A percentile compares a stretch with the other conserved stretches of the same genome.
Evolutionary conservation across 805 yeast genomes (phyloP).

Genomic region (Starmerella kuoi): DNA sequence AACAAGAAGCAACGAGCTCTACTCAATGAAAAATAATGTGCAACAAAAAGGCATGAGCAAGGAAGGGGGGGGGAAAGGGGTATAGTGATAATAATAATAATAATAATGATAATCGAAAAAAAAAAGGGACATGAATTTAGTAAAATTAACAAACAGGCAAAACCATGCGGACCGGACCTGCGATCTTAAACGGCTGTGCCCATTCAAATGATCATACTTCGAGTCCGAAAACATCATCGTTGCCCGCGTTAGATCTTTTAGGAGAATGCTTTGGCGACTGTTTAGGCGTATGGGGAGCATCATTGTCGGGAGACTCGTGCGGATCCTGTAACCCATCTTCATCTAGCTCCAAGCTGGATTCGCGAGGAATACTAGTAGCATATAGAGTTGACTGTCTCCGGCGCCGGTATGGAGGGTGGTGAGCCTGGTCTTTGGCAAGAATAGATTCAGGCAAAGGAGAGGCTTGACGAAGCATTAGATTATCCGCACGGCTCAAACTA

Average conservation of each 20-base stretch:
- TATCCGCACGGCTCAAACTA: constrained; percentile 1
- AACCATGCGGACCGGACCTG: too few relatives aligned
- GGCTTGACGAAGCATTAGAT: constrained; percentile 13
- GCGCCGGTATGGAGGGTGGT: constrained; percentile 14
- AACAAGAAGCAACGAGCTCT: too few relatives aligned
- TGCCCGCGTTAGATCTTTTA: constrained; percentile 4
- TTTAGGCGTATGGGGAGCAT: constrained; percentile 13
- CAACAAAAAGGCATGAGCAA: too few relatives aligned
- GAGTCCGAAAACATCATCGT: constrained; percentile 31
- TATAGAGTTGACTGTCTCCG: constrained; percentile 9
- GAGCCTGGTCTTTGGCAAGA: constrained; percentile 17
- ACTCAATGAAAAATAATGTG: too few relatives aligned
- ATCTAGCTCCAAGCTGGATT: constrained; percentile 7
- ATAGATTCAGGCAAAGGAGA: constrained; percentile 23
- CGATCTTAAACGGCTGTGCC: too few relatives aligned
- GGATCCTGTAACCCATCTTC: constrained; percentile 24
- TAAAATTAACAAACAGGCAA: too few relatives aligned
- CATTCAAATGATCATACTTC: constrained; percentile 25
- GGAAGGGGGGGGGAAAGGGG: too few relatives aligned
- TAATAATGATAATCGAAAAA: too few relatives aligned
- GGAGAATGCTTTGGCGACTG: constrained; percentile 9
- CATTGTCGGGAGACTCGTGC: constrained; percentile 18
- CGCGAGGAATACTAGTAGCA: constrained; percentile 7
- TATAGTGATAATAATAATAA: too few relatives aligned
- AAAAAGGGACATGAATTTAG: too few relatives aligned